A percentile compares a stretch with the other conserved stretches of the same genome.
Evolutionary conservation across 768 basidiomycete genomes (phyloP).

Genomic region (Suillus paluster): DNA sequence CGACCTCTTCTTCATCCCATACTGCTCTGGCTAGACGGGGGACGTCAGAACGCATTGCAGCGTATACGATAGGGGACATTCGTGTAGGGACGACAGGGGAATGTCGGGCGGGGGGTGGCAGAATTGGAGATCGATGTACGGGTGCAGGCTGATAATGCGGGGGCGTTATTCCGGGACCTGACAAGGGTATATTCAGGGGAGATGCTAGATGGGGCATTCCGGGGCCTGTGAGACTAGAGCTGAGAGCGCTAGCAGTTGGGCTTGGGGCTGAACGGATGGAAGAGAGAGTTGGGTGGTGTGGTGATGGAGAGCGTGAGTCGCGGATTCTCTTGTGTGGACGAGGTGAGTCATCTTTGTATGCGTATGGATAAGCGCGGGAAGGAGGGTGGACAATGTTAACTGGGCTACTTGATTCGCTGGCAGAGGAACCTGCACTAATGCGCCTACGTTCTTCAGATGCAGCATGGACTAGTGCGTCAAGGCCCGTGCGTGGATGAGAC

Average conservation of each 20-base stretch:
- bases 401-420: slow-evolving; percentile 14
- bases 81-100: slow-evolving; percentile 17
- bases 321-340: slow-evolving; percentile 31
- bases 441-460: slow-evolving; percentile 68
- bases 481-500: slow-evolving; percentile 35
- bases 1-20: slow-evolving; percentile 9
- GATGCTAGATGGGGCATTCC: slow-evolving; percentile 13
- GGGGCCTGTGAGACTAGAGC: slow-evolving; percentile 9
- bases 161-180: slow-evolving; percentile 9
- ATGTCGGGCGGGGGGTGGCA: slow-evolving; percentile 22
- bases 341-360: slow-evolving; percentile 12
- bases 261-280: neutral
- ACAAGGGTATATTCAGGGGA: slow-evolving; percentile 1
- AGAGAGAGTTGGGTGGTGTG: neutral
- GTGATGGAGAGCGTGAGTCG: slow-evolving; percentile 16
- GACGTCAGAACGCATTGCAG: slow-evolving; percentile 7
- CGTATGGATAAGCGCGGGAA: slow-evolving; percentile 7
- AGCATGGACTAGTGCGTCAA: slow-evolving; percentile 74
- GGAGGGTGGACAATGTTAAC: slow-evolving; percentile 15
- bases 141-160: slow-evolving; percentile 11
- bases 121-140: slow-evolving; percentile 19
- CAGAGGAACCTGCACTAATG: slow-evolving; percentile 35
- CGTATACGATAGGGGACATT: slow-evolving; percentile 5
- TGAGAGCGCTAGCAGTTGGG: slow-evolving; percentile 4
- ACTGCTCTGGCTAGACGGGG: slow-evolving; percentile 9